Evolutionary conservation across 2,329 filamentous ascomycete genomes (phyloP), one percentile per base, ranked within the genome.

Genomic region (Sporothrix globosa): DNA sequence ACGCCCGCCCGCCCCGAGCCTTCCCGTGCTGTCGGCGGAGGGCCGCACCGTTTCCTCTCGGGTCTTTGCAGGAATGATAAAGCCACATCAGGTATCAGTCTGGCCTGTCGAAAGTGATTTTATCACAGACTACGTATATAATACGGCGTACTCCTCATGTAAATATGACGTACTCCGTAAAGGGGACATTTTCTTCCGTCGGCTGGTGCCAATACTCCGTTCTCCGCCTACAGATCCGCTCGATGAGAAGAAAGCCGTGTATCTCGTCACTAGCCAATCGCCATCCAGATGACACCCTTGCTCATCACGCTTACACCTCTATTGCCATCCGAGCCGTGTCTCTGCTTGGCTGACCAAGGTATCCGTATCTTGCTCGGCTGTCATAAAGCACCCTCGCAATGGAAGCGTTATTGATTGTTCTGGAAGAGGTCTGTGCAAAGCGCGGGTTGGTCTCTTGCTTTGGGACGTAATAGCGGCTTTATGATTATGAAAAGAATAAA

Each of bases 21-120:
- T 52, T 66, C 46, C 63, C 46, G 63, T 39, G 39, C n/a, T 65
- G 27, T 66, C 27, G 19, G 21, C 46, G 39, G 46, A 52, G 63
- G 63, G 46, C 53, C 39, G 52, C 53, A 13, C 65, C 65, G 65
- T 30, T 27, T 67, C 30, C 65, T 67, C n/a, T n/a, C 65, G 19
- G 3, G 10, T 2, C 6, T 17, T 67, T 27, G 19, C n/a, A 44
- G 34, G 34, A 44, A 61, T 34, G 34, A 41, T 21, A 44, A 34
- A 44, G 34, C 34, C 34, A n/a, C 34, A n/a, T n/a, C 19, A 34
- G 19, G 41, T n/a, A 21, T n/a, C 56, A 19, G 30, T 30, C 19
- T 39, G 14, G 54, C 27, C 30, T 41, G 54, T 10, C 56, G 41
- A 19, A n/a, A 60, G 41, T 30, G 17, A 39, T 39, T 60, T 39